These are phyloP conservation scores for Capniomyces stellatus DNA, from an alignment of 371 early-diverging fungal genomes.

Conservation along the genomic window DNA sequence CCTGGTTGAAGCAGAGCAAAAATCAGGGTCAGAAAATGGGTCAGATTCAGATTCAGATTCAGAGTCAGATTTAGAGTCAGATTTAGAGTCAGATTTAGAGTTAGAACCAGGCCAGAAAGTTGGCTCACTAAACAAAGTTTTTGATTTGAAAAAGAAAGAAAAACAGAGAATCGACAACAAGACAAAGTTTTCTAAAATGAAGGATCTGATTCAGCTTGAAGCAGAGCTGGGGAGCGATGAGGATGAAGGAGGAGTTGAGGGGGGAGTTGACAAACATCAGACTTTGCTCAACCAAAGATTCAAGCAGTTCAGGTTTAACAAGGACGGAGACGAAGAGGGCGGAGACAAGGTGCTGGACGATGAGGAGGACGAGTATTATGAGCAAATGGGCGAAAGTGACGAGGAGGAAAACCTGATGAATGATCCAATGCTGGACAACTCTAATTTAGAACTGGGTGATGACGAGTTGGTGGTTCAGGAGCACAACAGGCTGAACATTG, in stretches of 20 bases:
- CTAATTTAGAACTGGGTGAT: background rate
- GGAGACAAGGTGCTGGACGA: slow-evolving; percentile 8
- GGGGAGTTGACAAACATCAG: background rate
- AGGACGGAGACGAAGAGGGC: background rate
- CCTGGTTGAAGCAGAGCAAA: background rate
- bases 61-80: background rate
- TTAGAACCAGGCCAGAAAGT: background rate
- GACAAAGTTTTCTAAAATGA: slow-evolving; percentile 21
- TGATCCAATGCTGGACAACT: slow-evolving; percentile 19
- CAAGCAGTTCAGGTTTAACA: slow-evolving; percentile 9
- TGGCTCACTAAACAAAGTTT: background rate
- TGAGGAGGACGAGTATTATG: slow-evolving; percentile 11
- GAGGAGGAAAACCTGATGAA: slow-evolving; percentile 15
- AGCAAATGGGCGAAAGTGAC: slow-evolving; percentile 10
- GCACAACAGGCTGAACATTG: slow-evolving; percentile 15
- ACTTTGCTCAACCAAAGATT: slow-evolving; percentile 8
- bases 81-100: background rate
- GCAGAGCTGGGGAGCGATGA: slow-evolving; percentile 23
- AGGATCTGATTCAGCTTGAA: slow-evolving; percentile 19
- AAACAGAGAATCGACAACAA: background rate
- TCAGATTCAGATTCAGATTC: background rate
- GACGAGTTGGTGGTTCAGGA: slow-evolving; percentile 8
- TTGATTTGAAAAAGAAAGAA: background rate
- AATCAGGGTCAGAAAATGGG: background rate
- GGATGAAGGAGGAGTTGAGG: slow-evolving; percentile 5